Evolutionary conservation across 768 basidiomycete genomes (phyloP), one percentile per base, ranked within the genome.

Genomic region (Xanthoconium stramineum): DNA sequence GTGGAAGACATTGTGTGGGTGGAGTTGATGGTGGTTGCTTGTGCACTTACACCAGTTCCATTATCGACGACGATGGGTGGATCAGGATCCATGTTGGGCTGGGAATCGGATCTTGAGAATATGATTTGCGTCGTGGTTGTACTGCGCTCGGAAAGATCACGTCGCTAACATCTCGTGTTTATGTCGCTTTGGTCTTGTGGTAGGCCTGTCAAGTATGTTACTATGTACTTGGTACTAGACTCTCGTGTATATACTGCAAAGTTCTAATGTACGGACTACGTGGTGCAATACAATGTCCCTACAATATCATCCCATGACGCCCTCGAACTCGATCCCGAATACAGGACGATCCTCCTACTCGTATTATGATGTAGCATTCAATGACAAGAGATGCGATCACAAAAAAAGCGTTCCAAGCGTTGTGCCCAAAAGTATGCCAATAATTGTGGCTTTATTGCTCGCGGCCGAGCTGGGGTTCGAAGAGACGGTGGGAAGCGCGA

Each of bases 31-130:
- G 7, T 1, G n/a, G 13, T 15, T 6, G 42, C 20, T 30, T 15
- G 20, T 17, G 24, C 37, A 76, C 88, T 68, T 74, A 91, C 91
- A 51, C 91, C 91, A 32, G 91, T 94, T 66, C 91, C 91, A 59
- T 93, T 93, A 64, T 94, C 91, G 55, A 94, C 89, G 30, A 93
- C 90, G 56, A 93, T 73, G 32, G 87, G 86, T 30, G 72, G 63
- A 54, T 68, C 66, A 45, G 65, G 19, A 33, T 74, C 63, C 73
- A 74, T 74, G 39, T 30, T 45, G 38, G 42, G 33, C n/a, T 35
- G 47, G 20, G 20, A 9, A 44, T 54, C 42, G 20, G 2, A 44
- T 54, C 42, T 51, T 30, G 52, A 6, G 2, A 43, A 46, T 48
- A 45, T 19, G 52, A 35, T 24, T 24, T 4, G 24, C 4, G 24